Percentiles rank a stretch among this genome's conserved stretches.
Conservation (phyloP, 441 rosid genomes). For the Arabidopsis hybrid region DNA sequence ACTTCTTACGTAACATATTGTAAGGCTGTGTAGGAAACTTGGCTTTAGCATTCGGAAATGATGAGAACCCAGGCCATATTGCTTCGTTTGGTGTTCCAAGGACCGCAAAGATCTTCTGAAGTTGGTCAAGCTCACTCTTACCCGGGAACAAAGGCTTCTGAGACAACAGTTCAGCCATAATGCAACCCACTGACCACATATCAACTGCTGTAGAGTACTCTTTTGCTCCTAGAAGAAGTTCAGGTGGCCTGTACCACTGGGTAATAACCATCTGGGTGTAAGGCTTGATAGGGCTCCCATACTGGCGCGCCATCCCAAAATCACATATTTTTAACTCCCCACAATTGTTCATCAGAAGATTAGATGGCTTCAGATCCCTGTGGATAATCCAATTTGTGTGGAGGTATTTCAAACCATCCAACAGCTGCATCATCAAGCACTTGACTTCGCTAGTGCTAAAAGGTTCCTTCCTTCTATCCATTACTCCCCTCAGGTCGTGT, state of each 20-base stretch:
- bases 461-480: conserved; percentile 71
- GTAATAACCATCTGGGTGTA: conserved; percentile 83
- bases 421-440: conserved; percentile 81
- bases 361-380: conserved; percentile 86
- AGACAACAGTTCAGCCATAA: conserved; percentile 86
- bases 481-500: conserved; percentile 77
- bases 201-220: conserved; percentile 89
- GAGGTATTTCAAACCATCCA: conserved; percentile 84
- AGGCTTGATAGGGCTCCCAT: conserved; percentile 84
- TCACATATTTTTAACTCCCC: conserved; percentile 88
- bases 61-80: conserved; percentile 74
- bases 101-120: conserved; percentile 67
- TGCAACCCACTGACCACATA: conserved; percentile 97
- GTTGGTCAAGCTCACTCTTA: conserved; percentile 70
- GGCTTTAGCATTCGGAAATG: conserved; percentile 72
- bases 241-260: conserved; percentile 90
- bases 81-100: conserved; percentile 83
- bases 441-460: conserved; percentile 90
- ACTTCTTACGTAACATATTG: conserved; percentile 77
- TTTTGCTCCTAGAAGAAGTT: conserved; percentile 78
- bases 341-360: conserved; percentile 76
- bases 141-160: conserved; percentile 78
- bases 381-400: conserved; percentile 95
- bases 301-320: conserved; percentile 83
- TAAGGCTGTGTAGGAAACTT: conserved; percentile 70